Evolutionary conservation across 805 yeast species (phyloP).

Genomic region (Blastobotrys robertii): DNA sequence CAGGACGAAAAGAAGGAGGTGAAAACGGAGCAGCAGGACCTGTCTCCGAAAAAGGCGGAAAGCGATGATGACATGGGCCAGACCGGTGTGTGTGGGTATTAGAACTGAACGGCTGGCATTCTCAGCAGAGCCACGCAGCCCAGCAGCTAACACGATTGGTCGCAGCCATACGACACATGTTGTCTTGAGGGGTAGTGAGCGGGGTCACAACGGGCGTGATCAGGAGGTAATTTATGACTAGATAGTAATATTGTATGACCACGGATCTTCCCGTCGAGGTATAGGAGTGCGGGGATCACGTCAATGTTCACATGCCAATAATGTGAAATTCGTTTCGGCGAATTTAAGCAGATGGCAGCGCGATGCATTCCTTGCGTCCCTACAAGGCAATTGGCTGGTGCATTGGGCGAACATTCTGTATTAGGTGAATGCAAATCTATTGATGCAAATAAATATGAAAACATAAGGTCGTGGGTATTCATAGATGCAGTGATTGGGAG

Average conservation of each 20-base stretch:
- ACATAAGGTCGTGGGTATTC: not conserved
- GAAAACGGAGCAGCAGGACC: slow-evolving; percentile 48
- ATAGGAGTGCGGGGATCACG: too few species aligned
- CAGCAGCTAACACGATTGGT: too few species aligned
- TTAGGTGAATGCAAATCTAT: not conserved
- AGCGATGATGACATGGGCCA: slow-evolving; percentile 1
- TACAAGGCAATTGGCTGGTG: not conserved
- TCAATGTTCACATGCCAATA: too few species aligned
- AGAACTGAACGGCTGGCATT: too few species aligned
- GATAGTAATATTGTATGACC: too few species aligned
- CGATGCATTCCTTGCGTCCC: too few species aligned
- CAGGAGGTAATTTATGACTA: not conserved
- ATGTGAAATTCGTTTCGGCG: too few species aligned
- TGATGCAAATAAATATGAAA: not conserved
- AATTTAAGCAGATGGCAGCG: too few species aligned
- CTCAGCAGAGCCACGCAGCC: too few species aligned
- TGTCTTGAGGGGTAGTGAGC: too few species aligned
- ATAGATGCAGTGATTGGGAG: not conserved
- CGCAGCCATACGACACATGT: too few species aligned
- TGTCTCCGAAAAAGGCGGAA: not conserved
- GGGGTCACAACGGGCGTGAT: slow-evolving; percentile 6
- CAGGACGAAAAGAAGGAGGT: not conserved
- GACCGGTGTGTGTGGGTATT: slow-evolving; percentile 1
- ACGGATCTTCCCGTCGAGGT: not conserved
- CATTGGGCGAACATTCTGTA: too few species aligned